Evolutionary conservation across 2,329 filamentous ascomycete genomes (phyloP).

Genomic region (Pseudogymnoascus sp.): DNA sequence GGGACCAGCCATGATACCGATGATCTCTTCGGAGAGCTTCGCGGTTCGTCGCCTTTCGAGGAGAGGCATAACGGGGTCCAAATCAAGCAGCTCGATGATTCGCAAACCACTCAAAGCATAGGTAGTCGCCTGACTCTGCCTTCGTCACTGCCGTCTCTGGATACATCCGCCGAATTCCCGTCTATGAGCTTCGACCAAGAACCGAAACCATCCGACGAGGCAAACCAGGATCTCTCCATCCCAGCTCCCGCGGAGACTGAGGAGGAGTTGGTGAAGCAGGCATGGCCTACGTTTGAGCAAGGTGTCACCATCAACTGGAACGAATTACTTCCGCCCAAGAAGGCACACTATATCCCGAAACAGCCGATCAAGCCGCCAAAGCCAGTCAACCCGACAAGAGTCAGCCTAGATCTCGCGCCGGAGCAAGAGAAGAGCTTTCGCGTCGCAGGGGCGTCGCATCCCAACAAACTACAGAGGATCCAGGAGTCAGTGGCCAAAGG

Average conservation of each 20-base stretch:
- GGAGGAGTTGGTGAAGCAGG: constrained; percentile 66
- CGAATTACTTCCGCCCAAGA: constrained; percentile 73
- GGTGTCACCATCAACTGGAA: constrained; percentile 71
- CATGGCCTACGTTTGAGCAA: constrained; percentile 74
- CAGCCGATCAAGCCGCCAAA: constrained; percentile 72
- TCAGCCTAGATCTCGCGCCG: constrained; percentile 74
- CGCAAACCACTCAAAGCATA: constrained; percentile 15
- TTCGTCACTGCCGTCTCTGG: constrained; percentile 15
- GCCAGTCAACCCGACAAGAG: constrained; percentile 75
- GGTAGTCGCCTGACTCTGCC: constrained; percentile 17
- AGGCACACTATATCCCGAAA: constrained; percentile 70
- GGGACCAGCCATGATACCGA: constrained; percentile 51
- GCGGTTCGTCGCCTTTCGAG: constrained; percentile 25
- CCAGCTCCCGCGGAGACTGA: constrained; percentile 65
- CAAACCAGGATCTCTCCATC: constrained; percentile 54
- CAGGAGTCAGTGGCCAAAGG: constrained; percentile 44
- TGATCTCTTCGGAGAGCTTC: constrained; percentile 60
- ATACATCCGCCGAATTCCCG: constrained; percentile 20
- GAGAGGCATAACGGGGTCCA: constrained; percentile 20
- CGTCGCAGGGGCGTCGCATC: constrained; percentile 53
- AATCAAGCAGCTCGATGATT: constrained; percentile 24
- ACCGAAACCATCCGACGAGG: constrained; percentile 25
- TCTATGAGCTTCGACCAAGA: constrained; percentile 40
- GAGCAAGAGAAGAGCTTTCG: constrained; percentile 84
- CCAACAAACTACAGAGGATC: constrained; percentile 47